Evolutionary conservation across 768 basidiomycete species (phyloP).

Genomic region (Tylopilus subfusipes): DNA sequence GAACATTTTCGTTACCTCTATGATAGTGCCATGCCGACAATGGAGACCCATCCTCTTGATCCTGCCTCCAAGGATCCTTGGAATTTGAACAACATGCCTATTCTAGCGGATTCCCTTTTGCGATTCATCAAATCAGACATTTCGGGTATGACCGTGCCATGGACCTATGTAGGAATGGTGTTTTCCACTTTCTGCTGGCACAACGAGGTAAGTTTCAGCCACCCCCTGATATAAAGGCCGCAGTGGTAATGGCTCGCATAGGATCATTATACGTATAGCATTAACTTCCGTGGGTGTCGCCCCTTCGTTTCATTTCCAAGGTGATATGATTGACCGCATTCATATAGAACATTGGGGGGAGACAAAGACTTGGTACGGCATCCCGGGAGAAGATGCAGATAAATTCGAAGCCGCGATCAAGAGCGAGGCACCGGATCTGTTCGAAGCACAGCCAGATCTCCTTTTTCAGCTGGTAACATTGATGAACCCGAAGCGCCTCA

Average conservation of each 20-base stretch:
- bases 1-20: constrained; percentile 13
- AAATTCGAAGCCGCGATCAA: constrained; percentile 96
- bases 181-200: constrained; percentile 99
- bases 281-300: constrained; percentile 76
- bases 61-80: constrained; percentile 87
- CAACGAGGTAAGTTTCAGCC: constrained; percentile 68
- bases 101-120: constrained; percentile 85
- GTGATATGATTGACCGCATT: constrained; percentile 26
- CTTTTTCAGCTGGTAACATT: constrained; percentile 97
- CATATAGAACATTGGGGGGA: constrained; percentile 97
- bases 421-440: constrained; percentile 93
- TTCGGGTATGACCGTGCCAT: constrained; percentile 98
- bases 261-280: constrained; percentile 97
- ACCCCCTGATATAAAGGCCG: constrained; percentile 16
- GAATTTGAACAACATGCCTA: constrained; percentile 98
- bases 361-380: constrained; percentile 99
- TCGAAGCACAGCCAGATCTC: constrained; percentile 95
- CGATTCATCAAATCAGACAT: constrained; percentile 99
- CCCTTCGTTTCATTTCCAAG: constrained; percentile 14
- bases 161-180: constrained; percentile 99
- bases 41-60: constrained; percentile 89
- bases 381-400: constrained; percentile 92
- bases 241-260: constrained; percentile 34
- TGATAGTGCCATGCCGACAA: constrained; percentile 86
- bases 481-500: constrained; percentile 89